These are phyloP conservation scores for Thermothielavioides terrestris DNA, from an alignment of 495 filamentous ascomycete species.

Conservation along the genomic window DNA sequence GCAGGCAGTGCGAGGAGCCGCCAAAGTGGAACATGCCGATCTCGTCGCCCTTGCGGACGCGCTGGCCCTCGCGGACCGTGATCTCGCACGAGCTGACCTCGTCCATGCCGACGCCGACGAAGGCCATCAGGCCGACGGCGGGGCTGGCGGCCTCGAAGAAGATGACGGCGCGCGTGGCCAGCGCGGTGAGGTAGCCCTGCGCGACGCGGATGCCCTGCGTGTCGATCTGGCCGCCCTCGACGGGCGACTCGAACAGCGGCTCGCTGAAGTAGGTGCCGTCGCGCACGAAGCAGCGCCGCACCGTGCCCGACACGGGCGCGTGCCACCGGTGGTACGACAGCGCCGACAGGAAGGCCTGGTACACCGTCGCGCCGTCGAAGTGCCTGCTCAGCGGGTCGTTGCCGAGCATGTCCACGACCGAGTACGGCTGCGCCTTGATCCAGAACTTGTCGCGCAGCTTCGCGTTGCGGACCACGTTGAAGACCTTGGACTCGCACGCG, in stretches of 20 bases:
- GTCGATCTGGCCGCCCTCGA: slow-evolving; percentile 25
- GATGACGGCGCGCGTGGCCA: slow-evolving; percentile 54
- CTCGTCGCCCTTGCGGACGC: slow-evolving; percentile 55
- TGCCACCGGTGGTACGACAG: slow-evolving; percentile 68
- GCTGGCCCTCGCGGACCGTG: slow-evolving; percentile 51
- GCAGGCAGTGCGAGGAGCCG: slow-evolving; percentile 53
- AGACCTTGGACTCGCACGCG: slow-evolving; percentile 56
- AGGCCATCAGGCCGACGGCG: slow-evolving; percentile 55
- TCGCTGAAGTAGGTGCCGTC: slow-evolving; percentile 65
- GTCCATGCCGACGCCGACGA: slow-evolving; percentile 61
- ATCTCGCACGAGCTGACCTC: slow-evolving; percentile 64
- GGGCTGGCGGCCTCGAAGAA: slow-evolving; percentile 62
- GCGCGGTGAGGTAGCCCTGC: slow-evolving; percentile 52
- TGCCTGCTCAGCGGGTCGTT: slow-evolving; percentile 40
- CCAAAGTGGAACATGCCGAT: slow-evolving; percentile 71
- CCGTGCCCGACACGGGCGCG: slow-evolving; percentile 49
- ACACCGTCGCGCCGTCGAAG: slow-evolving; percentile 55
- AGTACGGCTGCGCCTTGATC: slow-evolving; percentile 62
- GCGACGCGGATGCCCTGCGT: slow-evolving; percentile 28
- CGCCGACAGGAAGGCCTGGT: slow-evolving; percentile 58
- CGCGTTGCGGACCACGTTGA: slow-evolving; percentile 34
- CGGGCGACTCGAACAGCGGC: slow-evolving; percentile 43
- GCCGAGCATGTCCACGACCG: slow-evolving; percentile 53
- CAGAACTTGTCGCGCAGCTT: slow-evolving; percentile 51
- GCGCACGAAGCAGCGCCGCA: slow-evolving; percentile 46